phyloP scores from a whole-genome alignment of 169 alveolate genomes.

The Fabrea salina region DNA sequence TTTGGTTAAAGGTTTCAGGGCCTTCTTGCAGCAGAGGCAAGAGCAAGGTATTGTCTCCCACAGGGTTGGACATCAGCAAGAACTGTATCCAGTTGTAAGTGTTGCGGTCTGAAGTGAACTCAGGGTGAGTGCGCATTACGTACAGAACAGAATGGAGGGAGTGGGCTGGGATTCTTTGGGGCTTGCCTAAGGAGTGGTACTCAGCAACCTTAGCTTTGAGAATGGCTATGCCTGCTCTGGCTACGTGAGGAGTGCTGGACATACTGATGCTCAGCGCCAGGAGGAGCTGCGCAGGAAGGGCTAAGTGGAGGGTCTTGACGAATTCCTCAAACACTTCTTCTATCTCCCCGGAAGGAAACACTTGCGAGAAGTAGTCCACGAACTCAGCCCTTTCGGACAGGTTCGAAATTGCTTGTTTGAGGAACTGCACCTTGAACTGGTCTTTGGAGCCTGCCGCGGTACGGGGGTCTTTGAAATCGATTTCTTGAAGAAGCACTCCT shows the following conservation, averaged over 20 bases:
- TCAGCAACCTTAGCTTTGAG: slow-evolving; percentile 3
- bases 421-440: slow-evolving; percentile 37
- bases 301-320: background rate
- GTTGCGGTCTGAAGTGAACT: slow-evolving; percentile 9
- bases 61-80: background rate
- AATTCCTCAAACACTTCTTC: slow-evolving; percentile 13
- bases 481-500: slow-evolving; percentile 29
- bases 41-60: background rate
- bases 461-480: slow-evolving; percentile 39
- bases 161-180: slow-evolving; percentile 26
- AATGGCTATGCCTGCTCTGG: slow-evolving; percentile 24
- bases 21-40: slow-evolving; percentile 16
- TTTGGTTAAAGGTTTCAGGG: background rate
- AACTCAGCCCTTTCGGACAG: slow-evolving; percentile 14
- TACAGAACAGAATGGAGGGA: slow-evolving; percentile 20
- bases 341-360: slow-evolving; percentile 34
- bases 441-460: slow-evolving; percentile 28
- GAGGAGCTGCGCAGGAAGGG: slow-evolving; percentile 2
- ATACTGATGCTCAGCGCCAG: slow-evolving; percentile 10
- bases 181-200: background rate
- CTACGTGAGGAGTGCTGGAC: slow-evolving; percentile 31
- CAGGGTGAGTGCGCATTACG: slow-evolving; percentile 6
- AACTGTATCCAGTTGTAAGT: slow-evolving; percentile 1
- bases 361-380: slow-evolving; percentile 27
- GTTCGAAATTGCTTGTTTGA: background rate